Conservation (phyloP, 2,329 filamentous ascomycete species). For the Zasmidium angulare region DNA sequence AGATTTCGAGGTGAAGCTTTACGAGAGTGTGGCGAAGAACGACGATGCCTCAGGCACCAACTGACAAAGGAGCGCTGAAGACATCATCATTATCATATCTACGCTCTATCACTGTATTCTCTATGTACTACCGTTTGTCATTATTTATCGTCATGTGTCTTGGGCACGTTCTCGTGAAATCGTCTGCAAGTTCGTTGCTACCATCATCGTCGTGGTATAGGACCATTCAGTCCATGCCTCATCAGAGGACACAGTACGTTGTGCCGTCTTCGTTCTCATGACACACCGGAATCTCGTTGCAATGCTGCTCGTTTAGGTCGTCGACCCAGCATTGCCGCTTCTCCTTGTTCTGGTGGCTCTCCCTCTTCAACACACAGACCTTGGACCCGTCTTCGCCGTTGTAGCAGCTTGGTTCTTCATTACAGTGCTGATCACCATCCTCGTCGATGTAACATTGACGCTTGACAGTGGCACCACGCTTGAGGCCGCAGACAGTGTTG, state of each 20-base stretch:
- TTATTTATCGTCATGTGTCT: not conserved
- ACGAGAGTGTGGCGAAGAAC: not conserved
- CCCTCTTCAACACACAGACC: constrained; percentile 6
- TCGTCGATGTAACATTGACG: constrained; percentile 8
- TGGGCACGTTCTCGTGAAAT: not conserved
- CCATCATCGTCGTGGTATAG: no score
- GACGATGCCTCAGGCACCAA: not conserved
- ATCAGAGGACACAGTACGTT: not conserved
- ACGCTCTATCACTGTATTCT: no score
- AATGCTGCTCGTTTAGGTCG: not conserved
- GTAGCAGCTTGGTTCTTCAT: constrained; percentile 1
- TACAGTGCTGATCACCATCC: constrained; percentile 6
- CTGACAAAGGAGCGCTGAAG: not conserved
- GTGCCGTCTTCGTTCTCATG: not conserved
- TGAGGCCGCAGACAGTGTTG: constrained; percentile 2
- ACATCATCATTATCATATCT: not conserved
- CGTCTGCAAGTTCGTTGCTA: not conserved
- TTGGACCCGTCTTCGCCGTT: constrained; percentile 6
- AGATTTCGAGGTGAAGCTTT: not conserved
- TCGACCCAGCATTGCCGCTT: constrained; percentile 2
- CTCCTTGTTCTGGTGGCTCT: not conserved
- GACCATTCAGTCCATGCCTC: not conserved
- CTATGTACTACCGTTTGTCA: not conserved
- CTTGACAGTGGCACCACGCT: constrained; percentile 1
- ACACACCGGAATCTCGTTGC: not conserved